Conservation (phyloP, 495 filamentous ascomycete species). For the Polyplosphaeria fusca region DNA sequence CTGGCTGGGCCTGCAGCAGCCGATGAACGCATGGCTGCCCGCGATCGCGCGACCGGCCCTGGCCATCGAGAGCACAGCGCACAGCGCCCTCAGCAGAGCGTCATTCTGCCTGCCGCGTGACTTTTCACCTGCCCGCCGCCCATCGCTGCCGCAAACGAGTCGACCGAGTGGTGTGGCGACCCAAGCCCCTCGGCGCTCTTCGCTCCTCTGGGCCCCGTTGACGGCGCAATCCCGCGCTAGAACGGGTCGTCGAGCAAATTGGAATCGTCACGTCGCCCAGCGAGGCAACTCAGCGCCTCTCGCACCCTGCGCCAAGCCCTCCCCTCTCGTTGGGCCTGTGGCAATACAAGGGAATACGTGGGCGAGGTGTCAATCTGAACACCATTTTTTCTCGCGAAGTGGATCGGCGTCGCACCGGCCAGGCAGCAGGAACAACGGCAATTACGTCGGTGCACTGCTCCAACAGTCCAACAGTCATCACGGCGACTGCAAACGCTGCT, state of each 20-base stretch:
- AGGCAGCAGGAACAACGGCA: not conserved
- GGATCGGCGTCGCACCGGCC: not conserved
- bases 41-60: not conserved
- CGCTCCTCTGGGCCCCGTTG: constrained; percentile 4
- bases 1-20: not conserved
- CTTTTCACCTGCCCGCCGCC: not conserved
- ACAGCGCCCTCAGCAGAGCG: constrained; percentile 14
- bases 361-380: too few species aligned
- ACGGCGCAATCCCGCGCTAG: constrained; percentile 22
- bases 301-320: too few species aligned
- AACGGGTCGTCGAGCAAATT: too few species aligned
- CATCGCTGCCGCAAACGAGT: constrained; percentile 21
- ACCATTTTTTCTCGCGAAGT: too few species aligned
- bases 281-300: too few species aligned
- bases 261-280: too few species aligned
- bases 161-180: constrained; percentile 19
- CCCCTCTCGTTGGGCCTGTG: too few species aligned
- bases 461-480: not conserved
- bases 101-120: not conserved
- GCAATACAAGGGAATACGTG: too few species aligned
- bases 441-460: not conserved
- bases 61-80: constrained; percentile 8
- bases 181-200: constrained; percentile 12
- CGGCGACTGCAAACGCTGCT: not conserved
- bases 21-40: constrained; percentile 12